Evolutionary conservation across 306 rosid species (phyloP), one percentile per base, ranked within the genome.

Genomic region (Argentina anserina): DNA sequence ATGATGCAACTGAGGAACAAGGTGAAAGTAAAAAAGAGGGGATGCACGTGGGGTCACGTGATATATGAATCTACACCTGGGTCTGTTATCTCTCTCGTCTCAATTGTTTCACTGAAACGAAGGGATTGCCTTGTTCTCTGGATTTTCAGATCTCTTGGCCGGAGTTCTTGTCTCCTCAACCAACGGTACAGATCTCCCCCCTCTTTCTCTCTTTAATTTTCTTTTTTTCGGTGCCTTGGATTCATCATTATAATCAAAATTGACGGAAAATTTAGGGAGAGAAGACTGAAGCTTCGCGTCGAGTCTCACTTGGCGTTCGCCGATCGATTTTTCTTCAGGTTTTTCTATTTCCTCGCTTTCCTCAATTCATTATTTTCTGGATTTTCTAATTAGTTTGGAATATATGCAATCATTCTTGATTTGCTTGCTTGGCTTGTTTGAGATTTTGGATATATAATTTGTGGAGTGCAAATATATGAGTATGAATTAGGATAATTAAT

Each of bases 81-180:
- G 53, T 47, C 53, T 4, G n/a, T 7, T 4, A 3, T 49, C 26
- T 53, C 60, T 10, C 53, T 49, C 9, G 7, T 11, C 28, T 13
- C 62, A 4, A 20, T 14, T 23, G n/a, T 28, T 60, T 60, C 41
- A 60, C 63, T 26, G 36, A 56, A 56, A 25, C 62, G 20, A 56
- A 56, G 20, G 36, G 36, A 56, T 56, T 14, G 34, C 39, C 65
- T 29, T 10, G 33, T 55, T 55, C 34, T 61, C 42, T 37, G 43
- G 47, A 39, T 25, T 21, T 33, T 40, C 33, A 13, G 47, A 37
- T 64, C 20, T 64, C 49, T 64, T 40, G 20, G 69, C 69, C 31
- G 69, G 69, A 64, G 69, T 64, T 64, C 31, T 64, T 39, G 49
- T 39, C 69, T 64, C 31, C 69, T 64, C 47, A 37, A 64, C 21